These are phyloP conservation scores for Podospora australis DNA, from an alignment of 495 filamentous ascomycete genomes.

Conservation along the genomic window DNA sequence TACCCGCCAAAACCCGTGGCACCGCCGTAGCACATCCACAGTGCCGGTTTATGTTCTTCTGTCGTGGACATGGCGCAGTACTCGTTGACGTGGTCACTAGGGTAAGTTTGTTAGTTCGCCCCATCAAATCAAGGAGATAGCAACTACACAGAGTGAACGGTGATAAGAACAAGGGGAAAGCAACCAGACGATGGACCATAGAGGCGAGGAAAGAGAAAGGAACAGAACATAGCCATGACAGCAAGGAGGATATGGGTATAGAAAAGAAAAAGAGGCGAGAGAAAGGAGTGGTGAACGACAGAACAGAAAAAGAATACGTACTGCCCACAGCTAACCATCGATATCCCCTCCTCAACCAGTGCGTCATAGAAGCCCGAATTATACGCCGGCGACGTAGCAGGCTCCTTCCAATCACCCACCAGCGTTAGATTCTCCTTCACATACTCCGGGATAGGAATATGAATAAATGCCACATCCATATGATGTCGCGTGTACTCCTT, in stretches of 20 bases:
- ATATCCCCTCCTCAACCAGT: slow-evolving; percentile 72
- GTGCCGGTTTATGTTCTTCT: slow-evolving; percentile 51
- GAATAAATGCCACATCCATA: slow-evolving; percentile 95
- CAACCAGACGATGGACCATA: no score
- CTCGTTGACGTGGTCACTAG: slow-evolving; percentile 89
- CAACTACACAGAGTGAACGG: no score
- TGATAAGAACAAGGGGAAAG: no score
- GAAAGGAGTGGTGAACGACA: no score
- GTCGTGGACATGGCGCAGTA: slow-evolving; percentile 71
- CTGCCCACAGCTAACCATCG: slow-evolving; percentile 88
- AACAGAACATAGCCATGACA: not conserved
- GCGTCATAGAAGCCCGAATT: slow-evolving; percentile 87
- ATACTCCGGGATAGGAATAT: slow-evolving; percentile 94
- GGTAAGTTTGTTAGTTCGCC: slow-evolving; percentile 4
- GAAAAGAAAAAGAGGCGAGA: not conserved
- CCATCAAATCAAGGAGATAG: no score
- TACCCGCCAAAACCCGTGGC: slow-evolving; percentile 89
- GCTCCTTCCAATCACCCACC: slow-evolving; percentile 65
- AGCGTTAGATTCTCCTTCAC: slow-evolving; percentile 38
- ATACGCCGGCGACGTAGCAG: slow-evolving; percentile 75
- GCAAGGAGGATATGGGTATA: not conserved
- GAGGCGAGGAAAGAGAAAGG: no score
- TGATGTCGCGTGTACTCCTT: slow-evolving; percentile 82
- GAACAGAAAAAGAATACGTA: slow-evolving; percentile 37
- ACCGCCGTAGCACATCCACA: slow-evolving; percentile 99